phyloP scores from a whole-genome alignment of 2,329 filamentous ascomycete species.

The Xylaria sp. region DNA sequence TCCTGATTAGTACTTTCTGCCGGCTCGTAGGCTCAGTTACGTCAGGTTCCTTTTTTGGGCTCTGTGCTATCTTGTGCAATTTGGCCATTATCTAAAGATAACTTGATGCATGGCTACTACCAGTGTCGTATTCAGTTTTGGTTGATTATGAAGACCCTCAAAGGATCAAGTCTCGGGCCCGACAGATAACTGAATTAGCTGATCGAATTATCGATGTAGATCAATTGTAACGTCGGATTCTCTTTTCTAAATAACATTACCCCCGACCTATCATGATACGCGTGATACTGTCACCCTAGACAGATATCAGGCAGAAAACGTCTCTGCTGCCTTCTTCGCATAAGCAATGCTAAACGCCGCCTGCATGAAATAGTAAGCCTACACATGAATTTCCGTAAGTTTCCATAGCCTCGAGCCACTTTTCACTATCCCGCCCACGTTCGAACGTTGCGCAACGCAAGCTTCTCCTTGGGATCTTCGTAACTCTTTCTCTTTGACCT shows the following conservation, averaged over 20 bases:
- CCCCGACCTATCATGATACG: background rate
- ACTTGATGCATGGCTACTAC: background rate
- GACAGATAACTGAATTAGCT: background rate
- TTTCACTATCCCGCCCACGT: constrained; percentile 41
- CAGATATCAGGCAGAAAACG: background rate
- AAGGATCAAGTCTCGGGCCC: background rate
- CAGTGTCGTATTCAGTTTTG: background rate
- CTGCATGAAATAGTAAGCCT: background rate
- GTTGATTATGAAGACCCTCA: background rate
- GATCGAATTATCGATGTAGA: background rate
- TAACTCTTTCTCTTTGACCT: constrained; percentile 35
- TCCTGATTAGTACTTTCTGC: background rate
- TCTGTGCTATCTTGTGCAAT: background rate
- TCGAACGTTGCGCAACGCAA: constrained; percentile 29
- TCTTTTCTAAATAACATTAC: background rate
- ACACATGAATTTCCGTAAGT: background rate
- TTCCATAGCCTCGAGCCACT: background rate
- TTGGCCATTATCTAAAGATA: background rate
- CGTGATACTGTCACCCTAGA: background rate
- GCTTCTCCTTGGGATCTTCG: constrained; percentile 46
- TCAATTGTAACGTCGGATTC: background rate
- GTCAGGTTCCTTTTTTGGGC: background rate
- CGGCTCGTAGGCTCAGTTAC: background rate
- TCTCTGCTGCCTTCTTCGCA: background rate
- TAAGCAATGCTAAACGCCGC: background rate